A percentile compares a stretch with the other conserved stretches of the same genome.
Evolutionary conservation across 2,329 filamentous ascomycete genomes (phyloP).

Genomic region (Trichoderma asperellum): DNA sequence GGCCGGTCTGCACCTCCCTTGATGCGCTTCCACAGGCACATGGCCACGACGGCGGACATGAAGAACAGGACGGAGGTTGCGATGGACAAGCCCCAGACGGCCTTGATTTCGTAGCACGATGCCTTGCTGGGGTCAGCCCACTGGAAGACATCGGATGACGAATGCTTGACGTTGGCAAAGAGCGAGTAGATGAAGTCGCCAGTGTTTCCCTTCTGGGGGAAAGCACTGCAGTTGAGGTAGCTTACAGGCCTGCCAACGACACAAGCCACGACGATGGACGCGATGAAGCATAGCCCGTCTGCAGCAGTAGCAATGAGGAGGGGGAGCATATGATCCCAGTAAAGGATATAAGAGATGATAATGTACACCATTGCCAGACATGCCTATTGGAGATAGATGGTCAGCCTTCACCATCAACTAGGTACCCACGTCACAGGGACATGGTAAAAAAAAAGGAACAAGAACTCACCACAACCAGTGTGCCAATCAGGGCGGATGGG

Average conservation of each 20-base stretch:
- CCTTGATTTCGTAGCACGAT: conserved; percentile 83
- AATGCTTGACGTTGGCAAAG: conserved; percentile 44
- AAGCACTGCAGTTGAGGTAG: conserved; percentile 69
- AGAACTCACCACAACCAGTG: conserved; percentile 77
- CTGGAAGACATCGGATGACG: conserved; percentile 38
- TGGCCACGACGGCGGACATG: conserved; percentile 61
- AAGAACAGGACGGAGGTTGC: conserved; percentile 73
- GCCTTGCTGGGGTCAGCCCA: conserved; percentile 58
- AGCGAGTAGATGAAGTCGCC: conserved; percentile 52
- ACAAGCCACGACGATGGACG: conserved; percentile 75
- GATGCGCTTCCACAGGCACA: conserved; percentile 65
- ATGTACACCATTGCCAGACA: conserved; percentile 80
- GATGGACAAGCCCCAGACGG: conserved; percentile 84
- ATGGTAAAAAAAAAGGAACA: conserved; percentile 44
- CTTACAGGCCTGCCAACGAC: conserved; percentile 80
- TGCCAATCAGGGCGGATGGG: conserved; percentile 75
- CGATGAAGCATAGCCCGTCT: conserved; percentile 73
- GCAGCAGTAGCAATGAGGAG: conserved; percentile 69
- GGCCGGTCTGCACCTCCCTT: conserved; percentile 45
- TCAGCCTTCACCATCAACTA: neutral
- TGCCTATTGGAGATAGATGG: conserved; percentile 43
- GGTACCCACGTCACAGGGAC: neutral
- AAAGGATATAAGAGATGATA: conserved; percentile 79
- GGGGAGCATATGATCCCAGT: conserved; percentile 74
- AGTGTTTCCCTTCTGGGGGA: conserved; percentile 49